These are phyloP conservation scores for Cinnamomum chago DNA, from an alignment of 164 flowering plant species.

Conservation along the genomic window DNA sequence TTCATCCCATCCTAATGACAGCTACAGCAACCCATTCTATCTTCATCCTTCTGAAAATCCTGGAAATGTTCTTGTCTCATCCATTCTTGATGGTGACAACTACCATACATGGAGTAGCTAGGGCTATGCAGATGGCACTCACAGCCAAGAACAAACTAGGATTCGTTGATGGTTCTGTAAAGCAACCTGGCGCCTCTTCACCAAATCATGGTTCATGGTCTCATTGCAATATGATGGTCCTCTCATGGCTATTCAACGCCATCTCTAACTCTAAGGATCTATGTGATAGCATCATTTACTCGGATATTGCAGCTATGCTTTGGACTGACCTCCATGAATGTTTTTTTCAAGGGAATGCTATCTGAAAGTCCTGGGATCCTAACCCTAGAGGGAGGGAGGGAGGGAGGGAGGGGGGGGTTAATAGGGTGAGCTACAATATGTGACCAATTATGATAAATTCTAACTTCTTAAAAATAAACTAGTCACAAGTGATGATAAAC, in stretches of 20 bases:
- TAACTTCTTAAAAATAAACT: too few species aligned
- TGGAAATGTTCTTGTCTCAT: neutral
- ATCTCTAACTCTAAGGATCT: neutral
- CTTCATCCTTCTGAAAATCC: slow-evolving; percentile 7
- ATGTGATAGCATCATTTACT: neutral
- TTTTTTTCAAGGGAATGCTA: slow-evolving; percentile 4
- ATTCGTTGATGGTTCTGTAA: slow-evolving; percentile 2
- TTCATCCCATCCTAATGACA: neutral
- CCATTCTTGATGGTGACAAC: neutral
- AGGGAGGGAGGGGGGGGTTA: too few species aligned
- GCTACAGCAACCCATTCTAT: neutral
- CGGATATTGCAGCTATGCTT: neutral
- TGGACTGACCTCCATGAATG: slow-evolving; percentile 2
- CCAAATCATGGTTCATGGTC: neutral
- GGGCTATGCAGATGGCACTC: neutral
- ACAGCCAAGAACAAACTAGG: slow-evolving; percentile 8
- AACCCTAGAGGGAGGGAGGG: too few species aligned
- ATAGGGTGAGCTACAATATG: too few species aligned
- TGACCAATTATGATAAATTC: too few species aligned
- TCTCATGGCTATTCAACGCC: slow-evolving; percentile 2
- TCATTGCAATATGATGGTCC: neutral
- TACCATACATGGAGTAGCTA: slow-evolving; percentile 1
- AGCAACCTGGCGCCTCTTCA: neutral
- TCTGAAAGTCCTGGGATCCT: too few species aligned
- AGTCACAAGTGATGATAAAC: too few species aligned